phyloP scores from a whole-genome alignment of 2,329 filamentous ascomycete species.

The Penicillium italicum region DNA sequence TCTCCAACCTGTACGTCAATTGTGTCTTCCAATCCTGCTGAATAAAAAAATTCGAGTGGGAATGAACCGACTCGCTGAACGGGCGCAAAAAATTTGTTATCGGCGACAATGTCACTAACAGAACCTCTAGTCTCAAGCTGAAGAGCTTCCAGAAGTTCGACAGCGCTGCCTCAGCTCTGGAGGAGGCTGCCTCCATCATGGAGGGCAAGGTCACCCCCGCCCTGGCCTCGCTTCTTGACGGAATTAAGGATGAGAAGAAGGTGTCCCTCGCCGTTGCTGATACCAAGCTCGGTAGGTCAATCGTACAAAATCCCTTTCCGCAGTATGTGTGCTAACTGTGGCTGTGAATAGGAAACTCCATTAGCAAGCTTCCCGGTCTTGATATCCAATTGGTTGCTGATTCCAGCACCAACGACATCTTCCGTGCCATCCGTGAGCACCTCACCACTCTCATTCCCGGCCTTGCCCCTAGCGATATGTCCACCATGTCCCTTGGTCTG shows the following conservation, averaged over 20 bases:
- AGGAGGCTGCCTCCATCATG: constrained; percentile 82
- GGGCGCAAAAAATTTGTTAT: constrained; percentile 27
- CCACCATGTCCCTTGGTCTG: constrained; percentile 92
- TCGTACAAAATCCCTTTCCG: background rate
- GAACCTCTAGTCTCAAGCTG: constrained; percentile 68
- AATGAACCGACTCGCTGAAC: constrained; percentile 3
- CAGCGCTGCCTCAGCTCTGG: constrained; percentile 81
- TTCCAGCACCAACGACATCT: constrained; percentile 78
- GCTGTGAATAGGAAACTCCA: constrained; percentile 62
- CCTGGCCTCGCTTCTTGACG: constrained; percentile 75
- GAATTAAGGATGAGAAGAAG: constrained; percentile 97
- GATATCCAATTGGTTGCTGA: constrained; percentile 81
- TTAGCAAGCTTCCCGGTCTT: constrained; percentile 85
- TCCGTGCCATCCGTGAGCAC: constrained; percentile 89
- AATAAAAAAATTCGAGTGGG: constrained; percentile 8
- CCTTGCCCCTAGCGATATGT: constrained; percentile 77
- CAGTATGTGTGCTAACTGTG: constrained; percentile 14
- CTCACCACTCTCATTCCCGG: constrained; percentile 87
- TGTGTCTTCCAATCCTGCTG: constrained; percentile 4
- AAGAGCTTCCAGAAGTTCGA: constrained; percentile 98
- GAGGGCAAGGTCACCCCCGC: constrained; percentile 94
- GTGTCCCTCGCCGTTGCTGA: constrained; percentile 90
- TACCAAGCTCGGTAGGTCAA: constrained; percentile 68
- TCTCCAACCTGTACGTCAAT: constrained; percentile 73
- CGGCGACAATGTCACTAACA: constrained; percentile 24